Conservation (phyloP, 1,284 basidiomycete genomes). For the Erythrobasidium hasegawianum region DNA sequence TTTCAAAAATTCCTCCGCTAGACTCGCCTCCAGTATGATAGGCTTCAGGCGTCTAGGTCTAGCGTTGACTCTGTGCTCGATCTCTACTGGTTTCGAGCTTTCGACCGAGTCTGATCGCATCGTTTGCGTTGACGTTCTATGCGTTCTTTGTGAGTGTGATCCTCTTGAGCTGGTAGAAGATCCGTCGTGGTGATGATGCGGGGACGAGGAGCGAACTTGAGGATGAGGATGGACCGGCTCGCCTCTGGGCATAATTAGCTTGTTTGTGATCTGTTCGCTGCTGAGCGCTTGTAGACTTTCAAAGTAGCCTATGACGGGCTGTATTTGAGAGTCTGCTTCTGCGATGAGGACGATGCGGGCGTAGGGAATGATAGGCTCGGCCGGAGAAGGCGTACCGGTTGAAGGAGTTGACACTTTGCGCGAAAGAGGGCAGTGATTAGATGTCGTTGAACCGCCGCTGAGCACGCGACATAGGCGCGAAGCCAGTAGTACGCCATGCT, state of each 20-base stretch:
- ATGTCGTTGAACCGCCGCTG: not conserved
- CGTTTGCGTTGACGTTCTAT: not conserved
- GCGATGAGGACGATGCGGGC: slow-evolving; percentile 3
- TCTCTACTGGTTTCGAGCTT: not conserved
- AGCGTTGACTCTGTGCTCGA: not conserved
- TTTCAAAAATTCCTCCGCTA: not conserved
- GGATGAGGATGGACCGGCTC: not conserved
- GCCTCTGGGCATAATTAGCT: not conserved
- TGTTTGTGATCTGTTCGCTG: not conserved
- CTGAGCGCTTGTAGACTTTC: not conserved
- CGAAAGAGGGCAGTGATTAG: not conserved
- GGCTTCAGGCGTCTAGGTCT: too few relatives aligned
- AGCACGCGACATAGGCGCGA: not conserved
- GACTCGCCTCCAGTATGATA: not conserved
- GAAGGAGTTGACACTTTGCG: not conserved
- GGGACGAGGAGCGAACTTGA: not conserved
- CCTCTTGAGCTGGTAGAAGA: not conserved
- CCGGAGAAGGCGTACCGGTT: not conserved
- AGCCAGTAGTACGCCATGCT: not conserved
- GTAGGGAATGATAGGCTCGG: not conserved
- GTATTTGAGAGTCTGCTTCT: not conserved
- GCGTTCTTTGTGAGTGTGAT: not conserved
- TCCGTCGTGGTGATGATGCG: not conserved
- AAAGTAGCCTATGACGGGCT: not conserved
- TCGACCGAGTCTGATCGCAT: not conserved